Evolutionary conservation across 2,329 filamentous ascomycete genomes (phyloP), one percentile per base, ranked within the genome.

Genomic region (Aspergillus ochraceus): DNA sequence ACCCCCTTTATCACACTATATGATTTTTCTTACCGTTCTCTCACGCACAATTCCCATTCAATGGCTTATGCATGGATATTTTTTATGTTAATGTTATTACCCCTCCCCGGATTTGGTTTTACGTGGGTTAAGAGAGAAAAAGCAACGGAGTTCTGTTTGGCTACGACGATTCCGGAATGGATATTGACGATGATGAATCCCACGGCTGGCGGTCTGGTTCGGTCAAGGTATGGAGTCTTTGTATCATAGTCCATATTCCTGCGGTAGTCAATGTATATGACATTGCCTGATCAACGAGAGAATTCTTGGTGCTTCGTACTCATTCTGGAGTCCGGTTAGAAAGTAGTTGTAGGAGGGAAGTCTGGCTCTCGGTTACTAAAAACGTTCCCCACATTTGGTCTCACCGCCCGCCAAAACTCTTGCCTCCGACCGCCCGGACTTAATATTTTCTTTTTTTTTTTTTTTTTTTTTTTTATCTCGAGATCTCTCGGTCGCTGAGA

Each of bases 131-230:
- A 32, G 57, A 65, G 64, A 67, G 8, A 29, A 71, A 73, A 74
- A 70, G 68, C 65, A 70, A 73, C 61, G 73, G 72, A 73, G 73
- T 75, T 75, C 30, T 55, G 42, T 45, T 62, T 64, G 67, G 61
- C 62, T 68, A 67, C 58, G 61, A 65, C 62, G 61, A 67, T 66
- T 64, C 60, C 62, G 62, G 66, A 65, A 63, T 58, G 55, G 60
- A 62, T 55, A 55, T 52, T 46, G 49, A 45, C 36, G 36, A 61
- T 61, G 58, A 61, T 60, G 64, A 65, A 61, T 60, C 62, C 59
- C 60, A 63, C 58, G 60, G 60, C 60, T 62, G 57, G 56, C 26
- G 42, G 54, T 59, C 24, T 60, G 54, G 61, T 56, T 61, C 63
- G 61, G 61, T 64, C 62, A 64, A 60, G 64, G 58, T 14, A 42